A percentile compares a stretch with the other conserved stretches of the same genome.
Conservation (phyloP, 805 yeast genomes). For the Metschnikowia gelsemii region DNA sequence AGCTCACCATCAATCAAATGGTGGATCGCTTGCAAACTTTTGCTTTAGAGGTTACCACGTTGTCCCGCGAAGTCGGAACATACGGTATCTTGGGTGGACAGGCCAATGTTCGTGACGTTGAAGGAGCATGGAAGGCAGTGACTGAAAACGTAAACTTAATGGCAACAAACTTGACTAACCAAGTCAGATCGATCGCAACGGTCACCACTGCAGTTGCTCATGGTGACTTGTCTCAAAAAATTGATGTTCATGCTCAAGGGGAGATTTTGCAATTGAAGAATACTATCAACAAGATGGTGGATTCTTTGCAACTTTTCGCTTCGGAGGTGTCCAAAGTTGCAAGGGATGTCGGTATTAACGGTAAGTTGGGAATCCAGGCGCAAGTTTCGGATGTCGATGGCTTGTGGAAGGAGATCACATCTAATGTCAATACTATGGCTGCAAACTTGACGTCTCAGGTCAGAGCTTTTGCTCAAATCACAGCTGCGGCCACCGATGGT, state of each 20-base stretch:
- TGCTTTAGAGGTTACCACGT: constrained; percentile 47
- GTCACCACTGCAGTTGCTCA: constrained; percentile 92
- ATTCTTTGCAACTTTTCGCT: constrained; percentile 82
- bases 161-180: constrained; percentile 59
- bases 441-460: constrained; percentile 90
- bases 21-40: constrained; percentile 51
- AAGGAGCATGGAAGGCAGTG: constrained; percentile 52
- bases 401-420: constrained; percentile 86
- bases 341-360: constrained; percentile 89
- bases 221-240: constrained; percentile 83
- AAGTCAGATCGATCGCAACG: constrained; percentile 84
- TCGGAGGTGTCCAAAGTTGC: constrained; percentile 89
- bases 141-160: constrained; percentile 47
- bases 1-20: constrained; percentile 50
- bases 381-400: constrained; percentile 91
- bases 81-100: constrained; percentile 50
- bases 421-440: constrained; percentile 92
- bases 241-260: constrained; percentile 87
- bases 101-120: constrained; percentile 51
- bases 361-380: constrained; percentile 89
- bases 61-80: constrained; percentile 49
- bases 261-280: constrained; percentile 82
- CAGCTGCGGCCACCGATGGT: constrained; percentile 93
- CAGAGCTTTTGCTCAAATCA: constrained; percentile 88
- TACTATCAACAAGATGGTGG: constrained; percentile 92